phyloP scores from a whole-genome alignment of 305 asterid species.

The Fraxinus latifolia region DNA sequence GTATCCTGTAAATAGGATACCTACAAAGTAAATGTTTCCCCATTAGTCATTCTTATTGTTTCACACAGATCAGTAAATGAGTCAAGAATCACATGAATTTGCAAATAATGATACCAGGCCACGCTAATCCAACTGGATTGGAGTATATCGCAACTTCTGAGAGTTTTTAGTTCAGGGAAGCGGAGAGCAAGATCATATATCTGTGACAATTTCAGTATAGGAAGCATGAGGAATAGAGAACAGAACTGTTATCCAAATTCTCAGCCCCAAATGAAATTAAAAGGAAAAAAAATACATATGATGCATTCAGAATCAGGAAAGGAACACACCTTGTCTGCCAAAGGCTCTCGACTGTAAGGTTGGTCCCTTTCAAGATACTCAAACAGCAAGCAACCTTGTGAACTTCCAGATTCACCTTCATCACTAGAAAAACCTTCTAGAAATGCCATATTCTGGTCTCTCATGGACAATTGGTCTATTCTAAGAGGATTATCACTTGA shows the following conservation, averaged over 20 bases:
- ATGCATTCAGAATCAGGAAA: neutral
- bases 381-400: slow-evolving; percentile 70
- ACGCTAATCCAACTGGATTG: slow-evolving; percentile 66
- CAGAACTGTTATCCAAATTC: neutral
- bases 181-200: slow-evolving; percentile 44
- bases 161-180: slow-evolving; percentile 52
- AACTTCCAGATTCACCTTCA: slow-evolving; percentile 75
- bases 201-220: slow-evolving; percentile 28
- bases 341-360: slow-evolving; percentile 80
- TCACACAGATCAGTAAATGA: neutral
- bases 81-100: neutral
- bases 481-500: slow-evolving; percentile 22
- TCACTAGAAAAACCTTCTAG: slow-evolving; percentile 90
- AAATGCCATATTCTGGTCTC: slow-evolving; percentile 46
- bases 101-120: slow-evolving; percentile 42
- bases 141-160: slow-evolving; percentile 57
- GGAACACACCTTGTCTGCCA: slow-evolving; percentile 53
- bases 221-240: neutral
- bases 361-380: slow-evolving; percentile 71
- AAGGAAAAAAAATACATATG: neutral
- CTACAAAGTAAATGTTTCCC: slow-evolving; percentile 24
- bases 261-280: neutral
- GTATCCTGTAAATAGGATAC: slow-evolving; percentile 73
- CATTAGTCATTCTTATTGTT: neutral
- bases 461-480: slow-evolving; percentile 33